Base-by-base conservation (phyloP, 345 rosid genomes). In the Linum usitatissimum region DNA sequence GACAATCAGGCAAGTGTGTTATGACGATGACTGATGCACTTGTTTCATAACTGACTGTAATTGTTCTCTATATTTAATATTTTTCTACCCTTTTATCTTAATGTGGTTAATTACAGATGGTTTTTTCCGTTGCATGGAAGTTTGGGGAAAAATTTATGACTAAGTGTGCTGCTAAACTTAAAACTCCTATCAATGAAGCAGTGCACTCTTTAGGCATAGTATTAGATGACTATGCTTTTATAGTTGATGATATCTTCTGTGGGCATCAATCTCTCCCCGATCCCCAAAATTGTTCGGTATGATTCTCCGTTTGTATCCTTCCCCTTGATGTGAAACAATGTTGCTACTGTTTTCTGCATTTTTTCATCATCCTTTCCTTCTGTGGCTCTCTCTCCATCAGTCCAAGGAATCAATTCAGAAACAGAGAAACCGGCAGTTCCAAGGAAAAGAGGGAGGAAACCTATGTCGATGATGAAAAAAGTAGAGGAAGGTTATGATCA, bases 401-500 rank as follows among this genome's bases (percentile, higher is more conserved):
- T 60, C 66, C 75, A 12, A 79, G n/a, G n/a, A n/a, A n/a, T n/a
- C n/a, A n/a, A n/a, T n/a, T n/a, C n/a, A n/a, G n/a, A n/a, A n/a
- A n/a, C n/a, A n/a, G n/a, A n/a, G n/a, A n/a, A n/a, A n/a, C n/a
- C n/a, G n/a, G n/a, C n/a, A n/a, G n/a, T n/a, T n/a, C n/a, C n/a
- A n/a, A n/a, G 64, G 78, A 87, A 73, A 75, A 84, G 90, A 73
- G 86, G 83, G n/a, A 53, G 81, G 66, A 81, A 75, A 77, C 91
- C 83, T 55, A 90, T 77, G 75, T 73, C 88, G 38, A 73, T 81
- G 72, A 80, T 85, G 77, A 83, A 76, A 68, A 77, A n/a, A n/a
- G n/a, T 89, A 30, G 89, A 74, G 55, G 91, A 87, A 78, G 87
- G 87, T 54, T 80, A 80, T 69, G 80, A 81, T 64, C 80, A 73